These are phyloP conservation scores for Sungouiella thailandica DNA, from an alignment of 805 yeast genomes.

Conservation along the genomic window DNA sequence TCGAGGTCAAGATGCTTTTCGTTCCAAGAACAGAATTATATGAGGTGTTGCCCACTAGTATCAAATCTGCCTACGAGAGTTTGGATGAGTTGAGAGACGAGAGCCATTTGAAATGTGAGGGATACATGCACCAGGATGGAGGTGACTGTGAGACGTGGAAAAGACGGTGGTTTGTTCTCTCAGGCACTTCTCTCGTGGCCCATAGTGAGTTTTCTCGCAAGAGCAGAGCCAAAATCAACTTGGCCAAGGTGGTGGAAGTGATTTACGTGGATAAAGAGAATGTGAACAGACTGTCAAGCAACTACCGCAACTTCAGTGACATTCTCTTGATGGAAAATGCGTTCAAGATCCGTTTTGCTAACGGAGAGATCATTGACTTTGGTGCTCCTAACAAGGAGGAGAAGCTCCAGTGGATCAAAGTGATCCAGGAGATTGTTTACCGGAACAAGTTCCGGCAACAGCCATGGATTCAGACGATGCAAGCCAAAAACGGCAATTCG, in stretches of 20 bases:
- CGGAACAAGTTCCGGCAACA: slow-evolving; percentile 55
- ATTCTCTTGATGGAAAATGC: slow-evolving; percentile 64
- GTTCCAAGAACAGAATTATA: slow-evolving; percentile 56
- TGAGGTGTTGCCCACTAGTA: slow-evolving; percentile 69
- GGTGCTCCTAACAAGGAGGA: slow-evolving; percentile 71
- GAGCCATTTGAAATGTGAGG: slow-evolving; percentile 41
- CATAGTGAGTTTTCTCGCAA: slow-evolving; percentile 65
- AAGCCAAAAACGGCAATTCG: slow-evolving; percentile 14
- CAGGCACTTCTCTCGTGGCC: slow-evolving; percentile 69
- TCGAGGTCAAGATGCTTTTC: slow-evolving; percentile 64
- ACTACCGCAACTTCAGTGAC: slow-evolving; percentile 64
- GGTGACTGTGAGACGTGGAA: slow-evolving; percentile 80
- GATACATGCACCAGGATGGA: slow-evolving; percentile 82
- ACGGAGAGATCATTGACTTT: slow-evolving; percentile 79
- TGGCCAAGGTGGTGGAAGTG: slow-evolving; percentile 59
- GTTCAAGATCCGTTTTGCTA: slow-evolving; percentile 68
- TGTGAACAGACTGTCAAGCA: slow-evolving; percentile 19
- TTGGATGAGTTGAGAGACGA: slow-evolving; percentile 29
- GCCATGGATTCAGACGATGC: slow-evolving; percentile 53
- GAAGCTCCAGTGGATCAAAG: slow-evolving; percentile 60
- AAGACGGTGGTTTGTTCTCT: slow-evolving; percentile 68
- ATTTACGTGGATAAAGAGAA: slow-evolving; percentile 40
- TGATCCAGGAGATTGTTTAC: slow-evolving; percentile 52
- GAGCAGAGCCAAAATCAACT: slow-evolving; percentile 71
- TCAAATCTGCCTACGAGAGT: slow-evolving; percentile 41